Evolutionary conservation across 2,329 filamentous ascomycete species (phyloP), one percentile per base, ranked within the genome.

Genomic region (Fusarium humuli): DNA sequence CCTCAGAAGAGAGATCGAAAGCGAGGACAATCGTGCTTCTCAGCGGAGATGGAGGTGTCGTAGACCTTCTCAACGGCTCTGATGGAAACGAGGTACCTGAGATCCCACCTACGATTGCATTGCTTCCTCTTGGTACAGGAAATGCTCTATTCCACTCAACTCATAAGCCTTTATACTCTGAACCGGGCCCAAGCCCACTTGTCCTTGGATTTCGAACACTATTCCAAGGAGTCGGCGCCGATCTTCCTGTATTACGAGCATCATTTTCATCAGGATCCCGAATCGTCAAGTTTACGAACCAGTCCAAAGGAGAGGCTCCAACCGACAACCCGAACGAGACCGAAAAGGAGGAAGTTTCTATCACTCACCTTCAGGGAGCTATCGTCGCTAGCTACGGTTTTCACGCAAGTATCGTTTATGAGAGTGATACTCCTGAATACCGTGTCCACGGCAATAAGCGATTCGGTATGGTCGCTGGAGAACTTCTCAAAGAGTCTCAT

Each of bases 361-460:
- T 84, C 7, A 75, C 77, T 0, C 77, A 80, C 47, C 82, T 91
- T 25, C 87, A 92, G 74, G 94, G 94, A 27, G 92, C 91, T 25
- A 93, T 98, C 23, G 94, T 98, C 3, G 91, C 91, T 46, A 96
- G 92, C 78, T 97, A 97, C 87, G 95, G 92, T 22, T 89, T 98
- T 75, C 95, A 98, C 76, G 93, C 94, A 30, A 90, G 91, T 44
- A 86, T 98, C 6, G 94, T 98, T 23, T 94, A 93, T 73, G 94
- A 98, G 81, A 96, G 92, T 79, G 95, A 98, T 79, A 97, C 94
- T 0, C 83, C 88, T 0, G 91, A 89, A 70, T 95, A 95, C 79
- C 91, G 95, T 67, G 87, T 88, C 71, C 90, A 92, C 75, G 95
- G 95, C 14, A 84, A 85, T 32, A 88, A 91, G 77, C 87, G 95